These are phyloP conservation scores for Sphaceloma murrayae DNA, from an alignment of 2,329 filamentous ascomycete species.

Conservation along the genomic window DNA sequence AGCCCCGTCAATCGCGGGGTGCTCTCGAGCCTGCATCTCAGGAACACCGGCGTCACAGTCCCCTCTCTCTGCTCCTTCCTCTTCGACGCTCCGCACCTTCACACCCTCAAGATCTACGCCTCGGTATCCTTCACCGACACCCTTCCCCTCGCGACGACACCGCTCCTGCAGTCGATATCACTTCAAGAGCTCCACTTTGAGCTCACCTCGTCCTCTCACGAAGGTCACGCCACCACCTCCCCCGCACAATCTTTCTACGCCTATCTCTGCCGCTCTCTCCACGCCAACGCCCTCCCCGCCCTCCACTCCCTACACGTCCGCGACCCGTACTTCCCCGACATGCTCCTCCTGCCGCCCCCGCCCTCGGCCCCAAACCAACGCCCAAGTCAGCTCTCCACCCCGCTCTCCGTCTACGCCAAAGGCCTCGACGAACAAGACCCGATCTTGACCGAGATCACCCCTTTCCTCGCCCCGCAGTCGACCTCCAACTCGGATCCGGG, in stretches of 20 bases:
- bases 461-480: conserved; percentile 33
- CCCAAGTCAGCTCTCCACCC: conserved; percentile 41
- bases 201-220: conserved; percentile 53
- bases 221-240: conserved; percentile 40
- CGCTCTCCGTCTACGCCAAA: conserved; percentile 55
- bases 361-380: conserved; percentile 31
- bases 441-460: conserved; percentile 55
- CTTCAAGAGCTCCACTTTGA: conserved; percentile 72
- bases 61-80: conserved; percentile 53
- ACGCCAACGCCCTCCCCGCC: conserved; percentile 63
- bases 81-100: conserved; percentile 47
- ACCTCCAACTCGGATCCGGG: conserved; percentile 31
- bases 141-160: conserved; percentile 37
- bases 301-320: conserved; percentile 75
- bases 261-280: conserved; percentile 75
- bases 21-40: conserved; percentile 60
- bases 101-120: conserved; percentile 49
- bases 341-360: conserved; percentile 63
- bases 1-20: conserved; percentile 48
- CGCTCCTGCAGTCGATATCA: conserved; percentile 57
- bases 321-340: conserved; percentile 72
- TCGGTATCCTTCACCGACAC: conserved; percentile 50
- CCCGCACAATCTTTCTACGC: conserved; percentile 61
- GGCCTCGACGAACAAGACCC: conserved; percentile 58
- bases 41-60: conserved; percentile 59